Evolutionary conservation across 2,329 filamentous ascomycete genomes (phyloP).

Genomic region (Hypoxylon sp.): DNA sequence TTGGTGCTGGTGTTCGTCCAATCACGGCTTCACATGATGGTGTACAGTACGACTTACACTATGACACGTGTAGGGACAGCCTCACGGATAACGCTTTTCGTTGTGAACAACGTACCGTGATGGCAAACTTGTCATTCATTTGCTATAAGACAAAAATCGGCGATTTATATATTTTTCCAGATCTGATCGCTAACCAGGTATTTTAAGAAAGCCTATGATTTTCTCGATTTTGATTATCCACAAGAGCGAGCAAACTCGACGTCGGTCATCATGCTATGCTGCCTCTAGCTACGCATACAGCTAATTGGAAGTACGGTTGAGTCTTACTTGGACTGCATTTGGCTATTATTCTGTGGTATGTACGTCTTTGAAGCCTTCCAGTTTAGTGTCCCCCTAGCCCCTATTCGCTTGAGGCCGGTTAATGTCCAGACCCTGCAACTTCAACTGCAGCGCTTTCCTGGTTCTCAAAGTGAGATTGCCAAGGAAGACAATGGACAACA

Average conservation of each 20-base stretch:
- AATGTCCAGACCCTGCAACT: neutral
- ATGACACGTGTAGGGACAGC: constrained; percentile 34
- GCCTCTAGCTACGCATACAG: neutral
- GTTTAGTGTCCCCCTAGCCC: neutral
- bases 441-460: neutral
- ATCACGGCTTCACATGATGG: constrained; percentile 22
- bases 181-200: neutral
- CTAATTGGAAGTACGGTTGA: neutral
- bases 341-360: neutral
- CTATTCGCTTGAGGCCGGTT: neutral
- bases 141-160: constrained; percentile 13
- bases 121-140: constrained; percentile 7
- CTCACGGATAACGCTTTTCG: constrained; percentile 13
- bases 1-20: constrained; percentile 28
- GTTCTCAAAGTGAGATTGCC: neutral
- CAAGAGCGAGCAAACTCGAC: neutral
- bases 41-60: constrained; percentile 25
- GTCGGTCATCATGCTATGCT: neutral
- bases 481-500: neutral
- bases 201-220: neutral
- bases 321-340: neutral
- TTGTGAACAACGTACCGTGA: constrained; percentile 3
- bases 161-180: constrained; percentile 3
- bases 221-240: neutral
- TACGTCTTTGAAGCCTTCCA: constrained; percentile 2